A percentile compares a stretch with the other conserved stretches of the same genome.
Evolutionary conservation across 2,329 filamentous ascomycete species (phyloP).

Genomic region (Madurella fahalii): DNA sequence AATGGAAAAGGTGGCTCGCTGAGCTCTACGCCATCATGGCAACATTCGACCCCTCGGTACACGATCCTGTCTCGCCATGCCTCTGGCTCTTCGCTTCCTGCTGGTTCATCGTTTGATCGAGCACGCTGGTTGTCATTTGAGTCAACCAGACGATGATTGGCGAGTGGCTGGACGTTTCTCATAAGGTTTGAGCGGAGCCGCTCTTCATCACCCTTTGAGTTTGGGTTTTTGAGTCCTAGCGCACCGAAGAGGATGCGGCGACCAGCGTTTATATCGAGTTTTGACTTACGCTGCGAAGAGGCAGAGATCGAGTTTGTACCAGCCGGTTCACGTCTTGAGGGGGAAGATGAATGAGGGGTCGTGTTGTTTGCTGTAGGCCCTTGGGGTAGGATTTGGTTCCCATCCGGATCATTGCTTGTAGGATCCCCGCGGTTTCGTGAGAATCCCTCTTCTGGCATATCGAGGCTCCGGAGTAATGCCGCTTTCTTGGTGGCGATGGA

Average conservation of each 20-base stretch:
- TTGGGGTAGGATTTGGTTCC: background rate
- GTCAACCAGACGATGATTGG: constrained; percentile 33
- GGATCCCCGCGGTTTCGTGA: background rate
- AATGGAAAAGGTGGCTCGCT: constrained; percentile 85
- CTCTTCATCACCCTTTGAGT: constrained; percentile 64
- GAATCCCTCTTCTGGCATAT: background rate
- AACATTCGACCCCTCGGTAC: constrained; percentile 80
- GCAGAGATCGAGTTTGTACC: constrained; percentile 11
- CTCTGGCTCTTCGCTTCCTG: constrained; percentile 48
- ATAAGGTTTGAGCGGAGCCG: constrained; percentile 51
- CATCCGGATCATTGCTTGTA: background rate
- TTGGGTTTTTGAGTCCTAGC: constrained; percentile 65
- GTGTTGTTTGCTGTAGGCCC: background rate
- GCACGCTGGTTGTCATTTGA: constrained; percentile 22
- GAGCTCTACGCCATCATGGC: constrained; percentile 62
- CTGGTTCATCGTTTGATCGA: constrained; percentile 16
- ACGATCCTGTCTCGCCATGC: constrained; percentile 71
- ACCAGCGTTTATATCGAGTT: constrained; percentile 53
- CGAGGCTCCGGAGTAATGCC: constrained; percentile 33
- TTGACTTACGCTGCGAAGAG: constrained; percentile 31
- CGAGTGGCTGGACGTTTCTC: constrained; percentile 45
- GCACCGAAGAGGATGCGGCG: constrained; percentile 68
- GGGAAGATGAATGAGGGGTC: too few relatives aligned
- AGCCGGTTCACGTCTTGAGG: too few relatives aligned
- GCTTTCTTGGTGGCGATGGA: constrained; percentile 36